phyloP scores from a whole-genome alignment of 805 yeast genomes.

The Sporopachydermia lactativora region DNA sequence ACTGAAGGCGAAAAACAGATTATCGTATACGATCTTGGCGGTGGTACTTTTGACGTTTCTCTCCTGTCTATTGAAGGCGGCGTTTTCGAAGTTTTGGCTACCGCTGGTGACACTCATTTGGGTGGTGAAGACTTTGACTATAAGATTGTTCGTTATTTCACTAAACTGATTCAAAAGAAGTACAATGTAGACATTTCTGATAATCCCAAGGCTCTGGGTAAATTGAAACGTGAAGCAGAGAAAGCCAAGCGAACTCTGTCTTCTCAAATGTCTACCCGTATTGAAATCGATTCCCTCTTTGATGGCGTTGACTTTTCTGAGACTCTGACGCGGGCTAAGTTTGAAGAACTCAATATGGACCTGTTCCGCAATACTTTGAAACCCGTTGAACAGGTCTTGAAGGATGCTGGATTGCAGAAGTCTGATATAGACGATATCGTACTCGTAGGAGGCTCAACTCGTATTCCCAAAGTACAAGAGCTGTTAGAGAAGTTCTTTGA shows the following conservation, averaged over 20 bases:
- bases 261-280: constrained; percentile 87
- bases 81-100: constrained; percentile 84
- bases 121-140: constrained; percentile 97
- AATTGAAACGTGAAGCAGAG: constrained; percentile 94
- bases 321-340: constrained; percentile 92
- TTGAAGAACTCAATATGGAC: constrained; percentile 90
- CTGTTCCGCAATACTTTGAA: constrained; percentile 88
- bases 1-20: constrained; percentile 76
- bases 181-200: constrained; percentile 69
- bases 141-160: constrained; percentile 78
- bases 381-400: constrained; percentile 91
- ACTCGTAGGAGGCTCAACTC: constrained; percentile 97
- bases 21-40: constrained; percentile 90
- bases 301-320: constrained; percentile 95
- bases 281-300: constrained; percentile 88
- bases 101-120: constrained; percentile 93
- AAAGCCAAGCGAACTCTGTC: constrained; percentile 96
- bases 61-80: constrained; percentile 79
- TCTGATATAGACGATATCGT: constrained; percentile 89
- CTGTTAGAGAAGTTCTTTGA: constrained; percentile 79
- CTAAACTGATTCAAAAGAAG: constrained; percentile 84
- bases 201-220: constrained; percentile 78
- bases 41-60: constrained; percentile 95
- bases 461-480: constrained; percentile 97
- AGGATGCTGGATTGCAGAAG: constrained; percentile 82